A percentile compares a stretch with the other conserved stretches of the same genome.
Evolutionary conservation across 495 filamentous ascomycete genomes (phyloP).

Genomic region (Stereocaulon alpinum): DNA sequence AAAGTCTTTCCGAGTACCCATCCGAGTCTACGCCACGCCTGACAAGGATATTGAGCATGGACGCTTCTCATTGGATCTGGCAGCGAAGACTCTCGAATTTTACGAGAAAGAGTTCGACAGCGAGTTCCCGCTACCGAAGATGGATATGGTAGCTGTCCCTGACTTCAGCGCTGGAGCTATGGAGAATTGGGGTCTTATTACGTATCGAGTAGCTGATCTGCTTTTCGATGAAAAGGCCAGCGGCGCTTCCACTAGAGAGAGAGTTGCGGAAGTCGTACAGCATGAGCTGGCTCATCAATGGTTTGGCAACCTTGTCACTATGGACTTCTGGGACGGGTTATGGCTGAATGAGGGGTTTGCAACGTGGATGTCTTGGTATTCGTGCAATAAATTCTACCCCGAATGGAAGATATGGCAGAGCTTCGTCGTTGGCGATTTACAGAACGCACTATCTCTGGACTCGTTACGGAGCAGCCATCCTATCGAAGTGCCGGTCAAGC

Average conservation of each 20-base stretch:
- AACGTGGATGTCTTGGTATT: conserved; percentile 70
- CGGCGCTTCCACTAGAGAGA: conserved; percentile 84
- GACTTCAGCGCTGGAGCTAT: conserved; percentile 92
- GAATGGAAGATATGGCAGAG: conserved; percentile 99
- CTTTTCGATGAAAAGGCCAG: conserved; percentile 86
- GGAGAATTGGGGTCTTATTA: conserved; percentile 99
- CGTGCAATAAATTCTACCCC: conserved; percentile 68
- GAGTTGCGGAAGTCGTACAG: conserved; percentile 88
- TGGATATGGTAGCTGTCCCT: conserved; percentile 97
- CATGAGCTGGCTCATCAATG: conserved; percentile 97
- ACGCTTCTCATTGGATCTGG: conserved; percentile 37
- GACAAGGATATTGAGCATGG: conserved; percentile 57
- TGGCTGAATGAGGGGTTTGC: conserved; percentile 99
- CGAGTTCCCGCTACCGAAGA: conserved; percentile 59
- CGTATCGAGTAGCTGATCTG: conserved; percentile 85
- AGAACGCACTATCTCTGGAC: conserved; percentile 78
- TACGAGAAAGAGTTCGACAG: conserved; percentile 47
- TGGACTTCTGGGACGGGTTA: conserved; percentile 98
- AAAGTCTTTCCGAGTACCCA: conserved; percentile 53
- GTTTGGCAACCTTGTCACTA: conserved; percentile 98
- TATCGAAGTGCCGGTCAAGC: conserved; percentile 93
- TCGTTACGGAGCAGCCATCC: conserved; percentile 91
- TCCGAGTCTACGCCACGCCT: conserved; percentile 53
- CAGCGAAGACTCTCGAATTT: conserved; percentile 37
- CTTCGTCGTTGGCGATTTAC: conserved; percentile 84